A percentile compares a stretch with the other conserved stretches of the same genome.
Evolutionary conservation across 306 rosid genomes (phyloP).

Genomic region (Quercus ilex): DNA sequence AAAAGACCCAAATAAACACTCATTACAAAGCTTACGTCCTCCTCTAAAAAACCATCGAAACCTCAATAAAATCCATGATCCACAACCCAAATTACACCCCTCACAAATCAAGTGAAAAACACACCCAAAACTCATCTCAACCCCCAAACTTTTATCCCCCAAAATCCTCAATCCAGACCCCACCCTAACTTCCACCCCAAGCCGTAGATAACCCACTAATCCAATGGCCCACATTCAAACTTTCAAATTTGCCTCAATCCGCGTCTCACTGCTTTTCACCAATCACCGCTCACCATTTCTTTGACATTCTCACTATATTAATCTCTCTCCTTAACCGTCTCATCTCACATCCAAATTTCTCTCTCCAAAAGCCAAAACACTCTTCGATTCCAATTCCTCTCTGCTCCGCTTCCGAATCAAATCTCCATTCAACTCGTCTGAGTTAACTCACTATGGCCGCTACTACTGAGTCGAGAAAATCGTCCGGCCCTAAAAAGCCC

Average conservation of each 20-base stretch:
- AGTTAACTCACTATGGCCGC: conserved; percentile 5
- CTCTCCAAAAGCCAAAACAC: background rate
- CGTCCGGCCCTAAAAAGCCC: background rate
- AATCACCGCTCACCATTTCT: conserved; percentile 23
- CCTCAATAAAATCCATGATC: background rate
- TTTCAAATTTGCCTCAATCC: conserved; percentile 5
- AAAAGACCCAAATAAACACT: background rate
- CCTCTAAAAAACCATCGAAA: background rate
- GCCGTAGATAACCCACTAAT: conserved; percentile 23
- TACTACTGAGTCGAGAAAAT: background rate
- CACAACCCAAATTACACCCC: background rate
- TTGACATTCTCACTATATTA: conserved; percentile 17
- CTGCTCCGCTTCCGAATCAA: background rate
- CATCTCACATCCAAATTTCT: background rate
- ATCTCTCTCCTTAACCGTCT: background rate
- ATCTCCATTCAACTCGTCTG: background rate
- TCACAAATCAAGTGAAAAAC: conserved; percentile 28
- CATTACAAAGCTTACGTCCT: conserved; percentile 12
- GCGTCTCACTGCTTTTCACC: conserved; percentile 20
- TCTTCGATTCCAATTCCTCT: too few relatives aligned
- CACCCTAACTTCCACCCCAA: background rate
- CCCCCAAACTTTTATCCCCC: background rate
- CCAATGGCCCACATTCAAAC: conserved; percentile 28
- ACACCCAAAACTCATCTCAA: conserved; percentile 4
- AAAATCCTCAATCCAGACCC: background rate